Base-by-base conservation (phyloP, 345 rosid species). In the Salix caprea region DNA sequence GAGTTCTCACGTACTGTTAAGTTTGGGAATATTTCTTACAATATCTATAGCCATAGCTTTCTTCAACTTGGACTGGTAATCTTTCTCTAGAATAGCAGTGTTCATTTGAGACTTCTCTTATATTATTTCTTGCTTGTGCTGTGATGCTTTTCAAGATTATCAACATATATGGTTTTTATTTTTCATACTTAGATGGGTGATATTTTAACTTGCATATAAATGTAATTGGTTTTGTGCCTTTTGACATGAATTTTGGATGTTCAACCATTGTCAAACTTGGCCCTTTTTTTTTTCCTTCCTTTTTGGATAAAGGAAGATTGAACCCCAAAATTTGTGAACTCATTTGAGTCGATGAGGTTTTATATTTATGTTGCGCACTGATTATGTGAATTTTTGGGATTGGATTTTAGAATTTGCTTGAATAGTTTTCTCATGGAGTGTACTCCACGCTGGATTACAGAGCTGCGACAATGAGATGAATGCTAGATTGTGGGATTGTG, bases 51-150 rank as follows among this genome's bases (percentile, higher is more conserved):
- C 86, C 94, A 96, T 77, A 96, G 98, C 80, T 93, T 92, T 81
- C 99, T 96, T 82, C 85, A 91, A 78, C 87, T 85, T 71, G 99
- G 98, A 56, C 98, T 86, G 97, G 99, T 91, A 86, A 72, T n/a
- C 4, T 70, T 67, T n/a, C 24, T 67, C 64, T 50, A 9, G 21
- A 67, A 50, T 74, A 58, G 13, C 64, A 71, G n/a, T 65, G 15
- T 69, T 74, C 65, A 32, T 34, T 65, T 67, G 7, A 30, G 61
- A 26, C 19, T 65, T 52, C 30, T 37, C 48, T 18, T 62, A 42
- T 23, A 60, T 15, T 13, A 50, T 13, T 62, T 65, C 44, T 68
- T 36, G 70, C 60, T 69, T 34, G 46, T 44, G 24, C 37, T 52
- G 26, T 71, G 44, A 61, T 24, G 19, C 6, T 52, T 58, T 19